Evolutionary conservation across 2,329 filamentous ascomycete genomes (phyloP).

Genomic region (Botrytis aclada): DNA sequence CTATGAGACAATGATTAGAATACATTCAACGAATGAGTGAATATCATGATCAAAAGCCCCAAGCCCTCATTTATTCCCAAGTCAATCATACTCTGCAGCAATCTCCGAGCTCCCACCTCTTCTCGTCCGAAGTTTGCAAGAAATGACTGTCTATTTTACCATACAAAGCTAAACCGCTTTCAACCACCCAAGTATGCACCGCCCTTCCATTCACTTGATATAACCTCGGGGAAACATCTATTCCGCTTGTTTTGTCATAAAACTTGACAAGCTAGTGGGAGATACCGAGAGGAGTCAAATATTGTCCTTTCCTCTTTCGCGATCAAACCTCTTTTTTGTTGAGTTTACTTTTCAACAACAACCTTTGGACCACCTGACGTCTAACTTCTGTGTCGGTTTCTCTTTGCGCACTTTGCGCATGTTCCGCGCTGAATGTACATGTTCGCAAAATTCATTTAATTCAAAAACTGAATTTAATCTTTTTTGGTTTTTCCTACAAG

Average conservation of each 20-base stretch:
- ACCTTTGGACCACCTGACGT: neutral
- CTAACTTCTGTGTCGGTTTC: too few species aligned
- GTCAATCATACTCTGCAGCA: neutral
- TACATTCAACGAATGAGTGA: neutral
- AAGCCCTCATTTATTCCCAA: neutral
- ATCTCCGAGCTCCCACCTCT: neutral
- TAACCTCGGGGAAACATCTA: neutral
- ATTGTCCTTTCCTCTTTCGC: neutral
- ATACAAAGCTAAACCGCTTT: neutral
- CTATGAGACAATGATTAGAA: neutral
- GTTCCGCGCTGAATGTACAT: neutral
- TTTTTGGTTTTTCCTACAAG: neutral
- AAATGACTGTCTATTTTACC: neutral
- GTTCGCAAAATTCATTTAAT: neutral
- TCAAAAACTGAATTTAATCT: neutral
- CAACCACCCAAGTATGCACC: neutral
- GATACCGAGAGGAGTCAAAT: neutral
- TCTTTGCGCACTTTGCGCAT: neutral
- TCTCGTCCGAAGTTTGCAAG: neutral
- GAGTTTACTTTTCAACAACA: neutral
- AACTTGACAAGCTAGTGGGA: neutral
- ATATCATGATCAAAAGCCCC: neutral
- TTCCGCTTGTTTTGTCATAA: neutral
- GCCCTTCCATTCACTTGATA: neutral
- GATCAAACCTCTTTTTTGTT: neutral